Conservation (phyloP, 176 grass and related monocot species). For the maize (Zea mays) region DNA sequence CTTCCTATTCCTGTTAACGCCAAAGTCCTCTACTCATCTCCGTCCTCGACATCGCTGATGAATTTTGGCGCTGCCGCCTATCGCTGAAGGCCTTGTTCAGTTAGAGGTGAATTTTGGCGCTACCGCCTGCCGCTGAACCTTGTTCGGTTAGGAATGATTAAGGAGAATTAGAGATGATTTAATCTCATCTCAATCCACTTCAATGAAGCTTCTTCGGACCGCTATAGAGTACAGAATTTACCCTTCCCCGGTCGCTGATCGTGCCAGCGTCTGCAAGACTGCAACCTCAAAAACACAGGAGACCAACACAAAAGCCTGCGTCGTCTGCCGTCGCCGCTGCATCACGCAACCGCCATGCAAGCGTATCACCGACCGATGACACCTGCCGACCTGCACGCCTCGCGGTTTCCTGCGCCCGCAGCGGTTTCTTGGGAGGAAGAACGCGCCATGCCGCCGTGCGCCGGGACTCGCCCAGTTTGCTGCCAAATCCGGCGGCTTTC, state of each 20-base stretch:
- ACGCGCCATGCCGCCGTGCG: constrained; percentile 33
- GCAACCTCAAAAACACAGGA: constrained; percentile 28
- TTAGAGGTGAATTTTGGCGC: no score
- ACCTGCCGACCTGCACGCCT: background rate
- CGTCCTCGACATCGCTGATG: no score
- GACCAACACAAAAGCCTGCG: constrained; percentile 21
- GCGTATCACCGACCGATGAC: background rate
- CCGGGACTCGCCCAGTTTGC: constrained; percentile 37
- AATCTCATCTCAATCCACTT: no score
- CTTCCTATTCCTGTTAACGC: no score
- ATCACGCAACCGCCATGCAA: background rate
- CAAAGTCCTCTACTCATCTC: no score
- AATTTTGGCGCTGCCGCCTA: no score
- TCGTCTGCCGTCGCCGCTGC: background rate
- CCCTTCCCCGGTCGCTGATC: constrained; percentile 5
- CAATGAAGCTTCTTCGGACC: background rate
- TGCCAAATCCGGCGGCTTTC: background rate
- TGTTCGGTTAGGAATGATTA: no score
- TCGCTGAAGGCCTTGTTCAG: no score
- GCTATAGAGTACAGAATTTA: background rate
- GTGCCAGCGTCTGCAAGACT: background rate
- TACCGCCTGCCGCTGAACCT: no score
- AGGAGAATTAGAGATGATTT: no score
- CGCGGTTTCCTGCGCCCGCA: constrained; percentile 30
- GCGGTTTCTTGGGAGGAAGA: constrained; percentile 56